Evolutionary conservation across 306 rosid genomes (phyloP).

Genomic region (Psophocarpus tetragonolobus): DNA sequence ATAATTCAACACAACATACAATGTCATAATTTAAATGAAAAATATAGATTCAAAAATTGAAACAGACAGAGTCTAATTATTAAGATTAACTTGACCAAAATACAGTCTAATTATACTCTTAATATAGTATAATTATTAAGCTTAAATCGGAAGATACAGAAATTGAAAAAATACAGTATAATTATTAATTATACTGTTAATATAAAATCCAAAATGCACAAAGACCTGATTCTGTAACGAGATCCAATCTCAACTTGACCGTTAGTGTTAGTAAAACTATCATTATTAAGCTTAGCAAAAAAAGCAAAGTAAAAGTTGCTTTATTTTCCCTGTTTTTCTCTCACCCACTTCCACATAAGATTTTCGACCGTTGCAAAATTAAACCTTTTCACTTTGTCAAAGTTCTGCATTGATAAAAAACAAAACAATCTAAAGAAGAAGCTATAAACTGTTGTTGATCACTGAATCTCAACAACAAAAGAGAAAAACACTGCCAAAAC

Average conservation of each 20-base stretch:
- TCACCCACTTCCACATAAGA: neutral
- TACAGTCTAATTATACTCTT: too few species aligned
- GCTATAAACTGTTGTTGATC: slow-evolving; percentile 3
- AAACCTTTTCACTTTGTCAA: slow-evolving; percentile 17
- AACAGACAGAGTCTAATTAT: too few species aligned
- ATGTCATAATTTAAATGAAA: too few species aligned
- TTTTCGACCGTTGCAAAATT: slow-evolving; percentile 67
- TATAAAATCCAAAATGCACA: neutral
- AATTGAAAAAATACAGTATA: too few species aligned
- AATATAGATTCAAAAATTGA: too few species aligned
- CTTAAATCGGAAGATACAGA: too few species aligned
- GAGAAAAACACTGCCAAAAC: neutral
- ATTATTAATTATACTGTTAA: neutral
- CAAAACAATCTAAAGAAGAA: slow-evolving; percentile 27
- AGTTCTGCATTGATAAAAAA: slow-evolving; percentile 4
- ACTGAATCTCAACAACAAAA: neutral
- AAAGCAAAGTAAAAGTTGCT: neutral
- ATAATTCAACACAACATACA: too few species aligned
- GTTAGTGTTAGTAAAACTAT: slow-evolving; percentile 44
- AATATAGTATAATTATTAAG: too few species aligned
- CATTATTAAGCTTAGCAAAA: neutral
- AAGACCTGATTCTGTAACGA: neutral
- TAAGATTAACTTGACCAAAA: too few species aligned
- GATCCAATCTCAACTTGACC: slow-evolving; percentile 46
- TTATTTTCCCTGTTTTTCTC: neutral